Percentiles rank a stretch among this genome's conserved stretches.
phyloP scores from a whole-genome alignment of 345 rosid genomes.

The Euphorbia lathyris region DNA sequence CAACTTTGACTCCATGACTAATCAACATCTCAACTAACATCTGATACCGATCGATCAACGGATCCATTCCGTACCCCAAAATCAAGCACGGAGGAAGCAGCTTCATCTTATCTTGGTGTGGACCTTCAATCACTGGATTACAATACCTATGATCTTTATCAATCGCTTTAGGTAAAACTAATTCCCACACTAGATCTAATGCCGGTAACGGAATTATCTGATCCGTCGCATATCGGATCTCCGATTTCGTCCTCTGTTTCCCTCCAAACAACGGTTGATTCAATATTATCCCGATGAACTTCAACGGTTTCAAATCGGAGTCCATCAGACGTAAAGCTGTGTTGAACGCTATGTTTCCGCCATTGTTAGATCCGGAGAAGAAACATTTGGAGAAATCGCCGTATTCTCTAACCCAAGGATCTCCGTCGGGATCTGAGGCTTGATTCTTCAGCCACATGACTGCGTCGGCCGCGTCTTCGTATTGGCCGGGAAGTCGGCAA shows the following conservation, averaged over 20 bases:
- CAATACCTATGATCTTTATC: slow-evolving; percentile 13
- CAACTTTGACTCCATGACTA: not conserved
- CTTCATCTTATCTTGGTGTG: slow-evolving; percentile 1
- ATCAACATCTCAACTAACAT: slow-evolving; percentile 8
- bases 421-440: slow-evolving; percentile 6
- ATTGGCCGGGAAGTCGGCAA: slow-evolving; percentile 1
- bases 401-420: slow-evolving; percentile 1
- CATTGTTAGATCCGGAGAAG: not conserved
- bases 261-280: slow-evolving; percentile 17
- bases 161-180: slow-evolving; percentile 13
- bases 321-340: not conserved
- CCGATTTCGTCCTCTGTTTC: slow-evolving; percentile 12
- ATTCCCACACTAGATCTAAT: slow-evolving; percentile 12
- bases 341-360: slow-evolving; percentile 10
- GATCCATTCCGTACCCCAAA: slow-evolving; percentile 11
- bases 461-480: slow-evolving; percentile 9
- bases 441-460: slow-evolving; percentile 14
- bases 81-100: slow-evolving; percentile 1
- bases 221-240: not conserved
- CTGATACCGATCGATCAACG: slow-evolving; percentile 15
- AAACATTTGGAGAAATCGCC: not conserved
- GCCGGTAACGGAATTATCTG: slow-evolving; percentile 10
- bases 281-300: slow-evolving; percentile 3
- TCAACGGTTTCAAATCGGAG: slow-evolving; percentile 3
- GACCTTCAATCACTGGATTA: slow-evolving; percentile 17